Evolutionary conservation across 495 filamentous ascomycete species (phyloP), one percentile per base, ranked within the genome.

Genomic region (Aspergillus saccharolyticus): DNA sequence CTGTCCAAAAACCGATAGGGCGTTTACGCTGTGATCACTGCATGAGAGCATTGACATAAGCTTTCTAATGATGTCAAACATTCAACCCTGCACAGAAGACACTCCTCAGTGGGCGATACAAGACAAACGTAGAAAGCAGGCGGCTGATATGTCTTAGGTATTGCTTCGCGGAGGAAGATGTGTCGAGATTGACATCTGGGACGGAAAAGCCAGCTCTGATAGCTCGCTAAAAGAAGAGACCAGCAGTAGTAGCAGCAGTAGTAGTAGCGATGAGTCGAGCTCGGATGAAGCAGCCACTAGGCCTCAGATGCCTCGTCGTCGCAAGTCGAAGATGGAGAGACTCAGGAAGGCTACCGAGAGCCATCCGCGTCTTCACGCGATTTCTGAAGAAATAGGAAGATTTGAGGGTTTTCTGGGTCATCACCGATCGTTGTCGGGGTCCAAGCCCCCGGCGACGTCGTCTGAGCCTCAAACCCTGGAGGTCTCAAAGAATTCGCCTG

Each of bases 101-200:
- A 4, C 25, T 28, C n/a, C n/a, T n/a, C n/a, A n/a, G n/a, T n/a
- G n/a, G n/a, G n/a, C n/a, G 25, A 30, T 10, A 15, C 2, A 39
- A 15, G 33, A 28, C 8, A 48, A 48, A 12, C n/a, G 6, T 55
- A 28, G 30, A 47, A 20, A 16, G 14, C 44, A 22, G n/a, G 17
- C 45, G 10, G 39, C 49, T 47, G 17, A 44, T 46, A 14, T 12
- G 18, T 52, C 28, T 42, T 61, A 87, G 83, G 83, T 82, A 16
- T 81, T 97, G 33, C 71, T 85, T 10, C 80, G 85, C 20, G 90
- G 93, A n/a, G 94, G 93, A 60, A 84, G 93, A 17, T 96, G 90
- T 57, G 89, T 97, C 52, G 93, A 97, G 74, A 91, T 97, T 57
- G 93, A 97, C 63, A 90, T 96, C 8, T 96, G 91, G 89, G 89